phyloP scores from a whole-genome alignment of 352 stramenopile genomes.

The Phytophthora parvispora region DNA sequence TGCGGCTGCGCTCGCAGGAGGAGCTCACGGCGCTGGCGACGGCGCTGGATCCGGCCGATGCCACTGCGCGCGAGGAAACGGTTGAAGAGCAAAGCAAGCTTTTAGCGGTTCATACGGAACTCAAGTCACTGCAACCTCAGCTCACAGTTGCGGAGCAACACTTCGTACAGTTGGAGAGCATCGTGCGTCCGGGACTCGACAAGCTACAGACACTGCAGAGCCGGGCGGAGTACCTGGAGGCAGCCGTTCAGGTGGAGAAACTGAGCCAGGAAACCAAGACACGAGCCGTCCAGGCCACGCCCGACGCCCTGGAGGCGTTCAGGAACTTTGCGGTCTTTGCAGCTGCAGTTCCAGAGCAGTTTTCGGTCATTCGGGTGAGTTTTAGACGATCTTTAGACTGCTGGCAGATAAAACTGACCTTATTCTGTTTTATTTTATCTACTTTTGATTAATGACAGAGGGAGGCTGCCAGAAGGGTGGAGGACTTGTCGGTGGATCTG shows the following conservation, averaged over 20 bases:
- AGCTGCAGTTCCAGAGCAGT: constrained; percentile 50
- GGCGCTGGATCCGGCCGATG: constrained; percentile 12
- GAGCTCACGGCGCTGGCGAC: constrained; percentile 27
- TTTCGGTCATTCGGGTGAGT: constrained; percentile 57
- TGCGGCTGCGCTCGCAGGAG: constrained; percentile 23
- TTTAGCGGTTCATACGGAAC: constrained; percentile 14
- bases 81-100: constrained; percentile 25
- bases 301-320: constrained; percentile 57
- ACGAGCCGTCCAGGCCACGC: constrained; percentile 50
- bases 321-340: constrained; percentile 46
- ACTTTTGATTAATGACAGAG: constrained; percentile 22
- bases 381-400: background rate
- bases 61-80: background rate
- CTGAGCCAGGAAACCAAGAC: constrained; percentile 53
- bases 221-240: constrained; percentile 55
- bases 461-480: constrained; percentile 55
- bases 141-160: constrained; percentile 48
- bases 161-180: constrained; percentile 53
- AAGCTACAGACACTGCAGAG: constrained; percentile 49
- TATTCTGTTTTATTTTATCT: background rate
- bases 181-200: constrained; percentile 41
- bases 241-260: constrained; percentile 63
- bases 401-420: background rate
- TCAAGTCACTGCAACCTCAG: constrained; percentile 29
- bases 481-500: constrained; percentile 55